These are phyloP conservation scores for Limonomyces culmigenus DNA, from an alignment of 1,284 basidiomycete genomes.

Conservation along the genomic window DNA sequence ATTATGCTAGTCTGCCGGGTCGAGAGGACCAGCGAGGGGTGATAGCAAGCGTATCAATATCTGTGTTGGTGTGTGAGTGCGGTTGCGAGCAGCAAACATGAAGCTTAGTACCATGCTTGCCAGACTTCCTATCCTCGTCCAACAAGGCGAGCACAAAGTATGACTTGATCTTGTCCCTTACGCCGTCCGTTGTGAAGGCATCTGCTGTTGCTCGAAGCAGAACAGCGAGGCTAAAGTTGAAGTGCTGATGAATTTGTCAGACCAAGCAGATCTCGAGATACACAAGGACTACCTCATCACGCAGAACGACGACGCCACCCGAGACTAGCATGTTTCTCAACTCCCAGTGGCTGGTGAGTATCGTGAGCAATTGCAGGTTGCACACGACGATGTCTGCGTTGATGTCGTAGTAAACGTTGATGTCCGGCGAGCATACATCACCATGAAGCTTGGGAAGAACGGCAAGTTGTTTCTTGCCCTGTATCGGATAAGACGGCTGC, in stretches of 20 bases:
- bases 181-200: constrained; percentile 24
- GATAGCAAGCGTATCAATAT: constrained; percentile 39
- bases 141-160: constrained; percentile 72
- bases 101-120: constrained; percentile 28
- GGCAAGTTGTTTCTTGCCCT: constrained; percentile 66
- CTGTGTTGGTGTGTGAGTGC: constrained; percentile 19
- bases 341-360: constrained; percentile 51
- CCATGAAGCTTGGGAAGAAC: constrained; percentile 56
- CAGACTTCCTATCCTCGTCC: constrained; percentile 38
- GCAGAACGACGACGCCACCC: constrained; percentile 74
- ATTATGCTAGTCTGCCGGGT: too few relatives aligned
- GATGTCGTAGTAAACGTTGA: constrained; percentile 69
- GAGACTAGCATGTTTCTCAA: constrained; percentile 44
- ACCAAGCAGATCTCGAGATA: not conserved
- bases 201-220: constrained; percentile 56
- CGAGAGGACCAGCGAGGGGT: constrained; percentile 66
- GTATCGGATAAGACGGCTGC: too few relatives aligned
- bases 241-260: constrained; percentile 44
- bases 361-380: constrained; percentile 51
- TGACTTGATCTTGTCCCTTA: constrained; percentile 30
- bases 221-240: constrained; percentile 58
- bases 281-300: constrained; percentile 66
- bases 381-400: constrained; percentile 44
- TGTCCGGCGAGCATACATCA: constrained; percentile 48
- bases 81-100: not conserved